Evolutionary conservation across 306 rosid species (phyloP).

Genomic region (Medicago arabica): DNA sequence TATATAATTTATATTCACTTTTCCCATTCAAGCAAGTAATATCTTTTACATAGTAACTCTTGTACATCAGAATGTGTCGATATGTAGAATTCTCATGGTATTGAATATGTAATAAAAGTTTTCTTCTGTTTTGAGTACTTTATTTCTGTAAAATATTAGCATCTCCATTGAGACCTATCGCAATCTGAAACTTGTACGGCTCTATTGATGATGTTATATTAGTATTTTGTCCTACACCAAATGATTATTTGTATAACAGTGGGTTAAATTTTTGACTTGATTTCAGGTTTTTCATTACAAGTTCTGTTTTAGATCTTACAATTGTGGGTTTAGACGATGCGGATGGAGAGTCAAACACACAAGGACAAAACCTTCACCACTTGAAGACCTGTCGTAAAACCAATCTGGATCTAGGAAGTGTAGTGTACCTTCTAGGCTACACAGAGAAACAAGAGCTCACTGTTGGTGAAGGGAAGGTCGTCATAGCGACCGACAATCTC

Average conservation of each 20-base stretch:
- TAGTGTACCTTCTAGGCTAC: constrained; percentile 87
- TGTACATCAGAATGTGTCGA: neutral
- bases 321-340: constrained; percentile 87
- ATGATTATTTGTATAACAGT: too few species aligned
- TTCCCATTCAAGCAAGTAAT: neutral
- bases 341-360: constrained; percentile 85
- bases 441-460: constrained; percentile 74
- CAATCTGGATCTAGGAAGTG: constrained; percentile 84
- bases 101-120: neutral
- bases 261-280: constrained; percentile 20
- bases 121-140: neutral
- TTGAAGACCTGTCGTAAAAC: constrained; percentile 85
- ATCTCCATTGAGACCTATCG: neutral
- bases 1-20: neutral
- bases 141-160: neutral
- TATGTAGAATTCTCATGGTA: neutral
- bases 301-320: constrained; percentile 96
- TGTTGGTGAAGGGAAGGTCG: constrained; percentile 93
- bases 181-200: neutral
- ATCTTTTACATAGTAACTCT: neutral
- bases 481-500: constrained; percentile 95
- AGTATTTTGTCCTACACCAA: too few species aligned
- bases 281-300: constrained; percentile 94
- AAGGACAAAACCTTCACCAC: constrained; percentile 67
- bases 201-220: neutral